A percentile compares a stretch with the other conserved stretches of the same genome.
Conservation (phyloP, 495 filamentous ascomycete species). For the Penicillium salamii region DNA sequence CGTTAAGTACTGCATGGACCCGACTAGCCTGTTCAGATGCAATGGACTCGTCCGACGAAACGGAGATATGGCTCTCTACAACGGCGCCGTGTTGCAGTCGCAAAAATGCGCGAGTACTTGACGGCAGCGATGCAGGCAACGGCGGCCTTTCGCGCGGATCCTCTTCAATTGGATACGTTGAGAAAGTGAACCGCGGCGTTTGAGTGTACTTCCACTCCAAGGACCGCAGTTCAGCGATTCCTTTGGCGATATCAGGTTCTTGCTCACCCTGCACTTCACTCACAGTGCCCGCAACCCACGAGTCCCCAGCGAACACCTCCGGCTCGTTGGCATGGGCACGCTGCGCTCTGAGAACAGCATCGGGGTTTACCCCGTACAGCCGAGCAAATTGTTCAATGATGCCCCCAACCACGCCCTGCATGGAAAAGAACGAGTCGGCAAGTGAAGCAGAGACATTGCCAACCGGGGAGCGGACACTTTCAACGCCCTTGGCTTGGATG, state of each 20-base stretch:
- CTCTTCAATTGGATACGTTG: constrained; percentile 50
- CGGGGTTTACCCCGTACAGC: constrained; percentile 27
- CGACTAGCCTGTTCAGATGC: constrained; percentile 36
- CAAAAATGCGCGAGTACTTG: constrained; percentile 39
- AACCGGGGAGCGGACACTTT: constrained; percentile 84
- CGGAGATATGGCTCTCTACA: constrained; percentile 44
- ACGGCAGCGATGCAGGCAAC: constrained; percentile 39
- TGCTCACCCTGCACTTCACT: constrained; percentile 42
- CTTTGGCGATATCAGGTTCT: constrained; percentile 52
- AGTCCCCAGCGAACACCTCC: constrained; percentile 39
- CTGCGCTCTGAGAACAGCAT: constrained; percentile 33
- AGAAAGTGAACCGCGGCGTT: constrained; percentile 81
- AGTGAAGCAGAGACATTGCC: constrained; percentile 65
- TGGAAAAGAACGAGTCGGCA: constrained; percentile 37
- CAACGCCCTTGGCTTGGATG: constrained; percentile 82
- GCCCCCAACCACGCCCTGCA: constrained; percentile 32
- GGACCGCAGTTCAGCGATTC: constrained; percentile 65
- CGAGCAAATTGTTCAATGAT: constrained; percentile 35
- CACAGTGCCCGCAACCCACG: constrained; percentile 45
- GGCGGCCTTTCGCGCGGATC: constrained; percentile 53
- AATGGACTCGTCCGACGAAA: constrained; percentile 28
- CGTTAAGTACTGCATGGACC: constrained; percentile 37
- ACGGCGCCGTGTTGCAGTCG: constrained; percentile 43
- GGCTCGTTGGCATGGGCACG: constrained; percentile 34
- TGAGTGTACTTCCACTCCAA: constrained; percentile 76